phyloP scores from a whole-genome alignment of 1,139 yeast genomes.

The Wickerhamiella pararugosa region DNA sequence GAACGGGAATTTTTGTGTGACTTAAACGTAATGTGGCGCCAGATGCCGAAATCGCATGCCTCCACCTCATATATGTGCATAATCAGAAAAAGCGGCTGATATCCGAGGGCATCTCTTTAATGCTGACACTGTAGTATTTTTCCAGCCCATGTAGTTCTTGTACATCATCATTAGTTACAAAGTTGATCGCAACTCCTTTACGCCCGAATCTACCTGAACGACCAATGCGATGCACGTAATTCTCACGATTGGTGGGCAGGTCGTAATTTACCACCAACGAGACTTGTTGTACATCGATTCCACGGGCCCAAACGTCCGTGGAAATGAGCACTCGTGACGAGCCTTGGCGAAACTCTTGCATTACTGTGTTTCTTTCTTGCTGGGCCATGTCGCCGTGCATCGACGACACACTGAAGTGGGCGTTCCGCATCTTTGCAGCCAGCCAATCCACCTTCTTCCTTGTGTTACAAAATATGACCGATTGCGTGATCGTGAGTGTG shows the following conservation, averaged over 20 bases:
- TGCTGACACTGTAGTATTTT: conserved; percentile 57
- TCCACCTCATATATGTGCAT: background rate
- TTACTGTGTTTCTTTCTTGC: conserved; percentile 73
- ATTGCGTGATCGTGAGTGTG: conserved; percentile 87
- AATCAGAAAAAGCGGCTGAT: conserved; percentile 21
- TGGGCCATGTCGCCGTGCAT: conserved; percentile 99
- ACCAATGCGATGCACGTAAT: conserved; percentile 87
- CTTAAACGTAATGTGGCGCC: too few species aligned
- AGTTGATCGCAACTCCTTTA: conserved; percentile 87
- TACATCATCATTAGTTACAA: conserved; percentile 58
- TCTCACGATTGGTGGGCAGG: conserved; percentile 70
- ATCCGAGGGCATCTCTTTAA: conserved; percentile 80
- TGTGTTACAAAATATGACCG: conserved; percentile 91
- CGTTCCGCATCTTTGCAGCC: conserved; percentile 55
- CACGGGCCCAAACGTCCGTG: conserved; percentile 97
- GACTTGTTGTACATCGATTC: conserved; percentile 96
- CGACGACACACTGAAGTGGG: conserved; percentile 77
- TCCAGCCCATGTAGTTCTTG: conserved; percentile 54
- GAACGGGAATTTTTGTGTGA: too few species aligned
- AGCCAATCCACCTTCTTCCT: conserved; percentile 88
- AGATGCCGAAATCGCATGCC: too few species aligned
- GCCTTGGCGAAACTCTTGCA: conserved; percentile 53
- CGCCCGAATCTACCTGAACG: conserved; percentile 93
- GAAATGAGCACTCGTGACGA: conserved; percentile 70
- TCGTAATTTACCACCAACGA: conserved; percentile 88